Base-by-base conservation (phyloP, 2,329 filamentous ascomycete genomes). In the Talaromyces islandicus region DNA sequence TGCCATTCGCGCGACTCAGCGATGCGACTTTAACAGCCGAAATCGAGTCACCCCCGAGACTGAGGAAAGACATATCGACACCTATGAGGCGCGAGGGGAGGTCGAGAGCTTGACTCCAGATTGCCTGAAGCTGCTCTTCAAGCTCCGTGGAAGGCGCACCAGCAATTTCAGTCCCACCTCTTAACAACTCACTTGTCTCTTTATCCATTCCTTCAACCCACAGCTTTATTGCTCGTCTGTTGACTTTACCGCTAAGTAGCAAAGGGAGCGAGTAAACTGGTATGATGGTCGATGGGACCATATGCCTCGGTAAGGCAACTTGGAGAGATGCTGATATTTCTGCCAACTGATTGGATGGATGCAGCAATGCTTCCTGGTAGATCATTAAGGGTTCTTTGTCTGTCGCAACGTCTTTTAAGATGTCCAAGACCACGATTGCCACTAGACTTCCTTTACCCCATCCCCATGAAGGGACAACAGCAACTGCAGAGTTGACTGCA, bases 1-100 rank as follows among this genome's bases (percentile, higher is more conserved):
- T 38, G 35, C 35, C 35, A 38, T 11, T 14, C 17, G 25, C 38
- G 10, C 14, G 35, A 21, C 30, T 27, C 25, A 21, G 35, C n/a
- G 54, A 56, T 7, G 63, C 63, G 6, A 66, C 57, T 48, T 66
- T 61, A 64, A 69, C 67, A 7, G 66, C 67, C n/a, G 63, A 64
- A 19, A 73, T 63, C 9, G 69, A 71, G 51, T 72, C 70, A 24
- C 70, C 70, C 21, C 70, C 70, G 17, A 71, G 56, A 11, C 64
- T 60, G 59, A 73, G 69, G 62, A 73, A 73, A 46, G 65, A 66
- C 24, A 68, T 64, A n/a, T 68, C 60, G 6, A 65, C 30, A 17
- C 64, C 54, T 53, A 68, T 64, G 7, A 60, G 54, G 1, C 63
- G 62, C 7, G 57, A n/a, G 2, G 62, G 54, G n/a, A 68, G 32